Evolutionary conservation across 345 rosid genomes (phyloP).

Genomic region (Raphanus sativus): DNA sequence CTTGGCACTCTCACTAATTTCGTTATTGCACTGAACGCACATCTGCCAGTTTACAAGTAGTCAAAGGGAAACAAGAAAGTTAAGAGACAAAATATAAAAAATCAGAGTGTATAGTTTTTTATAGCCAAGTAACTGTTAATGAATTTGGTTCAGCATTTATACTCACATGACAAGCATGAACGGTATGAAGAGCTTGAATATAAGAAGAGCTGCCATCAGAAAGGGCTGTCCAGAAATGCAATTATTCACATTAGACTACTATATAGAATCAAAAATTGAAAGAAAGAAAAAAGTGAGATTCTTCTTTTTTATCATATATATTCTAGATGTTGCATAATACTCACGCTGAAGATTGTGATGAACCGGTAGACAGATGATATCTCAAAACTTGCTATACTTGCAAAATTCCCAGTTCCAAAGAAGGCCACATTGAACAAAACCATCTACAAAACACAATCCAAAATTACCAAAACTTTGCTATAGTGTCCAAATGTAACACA

Average conservation of each 20-base stretch:
- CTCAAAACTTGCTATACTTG: slow-evolving; percentile 98
- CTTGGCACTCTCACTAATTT: slow-evolving; percentile 72
- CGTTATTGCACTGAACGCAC: slow-evolving; percentile 86
- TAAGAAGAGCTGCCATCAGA: slow-evolving; percentile 88
- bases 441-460: slow-evolving; percentile 54
- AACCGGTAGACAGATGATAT: slow-evolving; percentile 94
- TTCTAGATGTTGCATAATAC: slow-evolving; percentile 38
- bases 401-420: slow-evolving; percentile 97
- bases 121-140: background rate
- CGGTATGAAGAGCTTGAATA: slow-evolving; percentile 92
- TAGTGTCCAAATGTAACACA: too few relatives aligned
- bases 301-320: too few relatives aligned
- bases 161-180: slow-evolving; percentile 97
- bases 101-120: background rate
- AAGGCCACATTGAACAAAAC: slow-evolving; percentile 86
- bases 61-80: background rate
- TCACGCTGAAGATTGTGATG: slow-evolving; percentile 93
- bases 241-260: slow-evolving; percentile 21
- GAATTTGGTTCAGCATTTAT: slow-evolving; percentile 1
- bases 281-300: background rate
- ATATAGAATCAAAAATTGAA: background rate
- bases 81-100: background rate
- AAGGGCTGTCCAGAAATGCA: slow-evolving; percentile 64
- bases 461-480: too few relatives aligned
- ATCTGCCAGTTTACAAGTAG: slow-evolving; percentile 55